phyloP scores from a whole-genome alignment of 2,329 filamentous ascomycete genomes.

The Plenodomus biglobosus region DNA sequence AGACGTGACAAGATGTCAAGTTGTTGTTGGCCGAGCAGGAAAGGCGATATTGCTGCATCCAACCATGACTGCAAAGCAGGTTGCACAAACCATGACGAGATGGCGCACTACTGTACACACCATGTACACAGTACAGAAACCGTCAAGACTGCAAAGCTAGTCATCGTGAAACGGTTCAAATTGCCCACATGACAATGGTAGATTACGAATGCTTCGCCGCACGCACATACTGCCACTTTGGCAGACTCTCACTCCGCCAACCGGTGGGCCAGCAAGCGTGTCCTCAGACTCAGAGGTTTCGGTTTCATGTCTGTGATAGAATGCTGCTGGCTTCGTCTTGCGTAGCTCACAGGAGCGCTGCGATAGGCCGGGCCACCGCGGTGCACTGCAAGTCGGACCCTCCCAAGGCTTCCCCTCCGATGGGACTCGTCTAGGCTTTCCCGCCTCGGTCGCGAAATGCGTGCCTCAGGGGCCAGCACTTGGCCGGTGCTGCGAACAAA shows the following conservation, averaged over 20 bases:
- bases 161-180: conserved; percentile 17
- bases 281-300: conserved; percentile 7
- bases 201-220: conserved; percentile 18
- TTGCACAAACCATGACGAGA: neutral
- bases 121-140: no score
- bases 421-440: conserved; percentile 15
- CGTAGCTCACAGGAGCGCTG: conserved; percentile 8
- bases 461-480: conserved; percentile 19
- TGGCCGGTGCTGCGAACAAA: conserved; percentile 12
- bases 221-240: conserved; percentile 1
- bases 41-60: conserved; percentile 2
- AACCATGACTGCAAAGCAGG: neutral
- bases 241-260: conserved; percentile 18
- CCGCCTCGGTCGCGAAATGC: conserved; percentile 16
- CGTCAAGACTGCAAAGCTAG: conserved; percentile 14
- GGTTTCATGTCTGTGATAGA: conserved; percentile 20
- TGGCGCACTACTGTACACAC: conserved; percentile 2
- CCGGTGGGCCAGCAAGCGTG: conserved; percentile 16
- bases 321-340: conserved; percentile 14
- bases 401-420: conserved; percentile 10
- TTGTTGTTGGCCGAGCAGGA: conserved; percentile 9
- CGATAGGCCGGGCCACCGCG: neutral
- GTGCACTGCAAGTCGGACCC: neutral
- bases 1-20: neutral
- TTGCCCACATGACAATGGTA: conserved; percentile 15